Evolutionary conservation across 2,329 filamentous ascomycete species (phyloP), one percentile per base, ranked within the genome.

Genomic region (Talaromyces atroroseus): DNA sequence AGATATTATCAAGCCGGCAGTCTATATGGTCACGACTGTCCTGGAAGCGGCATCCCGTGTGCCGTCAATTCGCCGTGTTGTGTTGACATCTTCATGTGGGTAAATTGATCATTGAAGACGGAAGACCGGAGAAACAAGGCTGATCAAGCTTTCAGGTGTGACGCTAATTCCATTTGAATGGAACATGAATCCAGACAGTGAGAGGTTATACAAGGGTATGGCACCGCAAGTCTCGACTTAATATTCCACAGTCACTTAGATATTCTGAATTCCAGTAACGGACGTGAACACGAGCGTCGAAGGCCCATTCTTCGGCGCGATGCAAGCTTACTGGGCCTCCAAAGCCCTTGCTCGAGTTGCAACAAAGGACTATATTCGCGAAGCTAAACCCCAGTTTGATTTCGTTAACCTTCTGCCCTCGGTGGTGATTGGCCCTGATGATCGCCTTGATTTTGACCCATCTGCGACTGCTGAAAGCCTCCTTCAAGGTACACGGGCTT

Each of bases 291-390:
- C 26, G 3, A 49, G 36, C 5, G 20, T 54, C 18, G 21, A 16
- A 14, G 45, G 55, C 1, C 50, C 61, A 2, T 61, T 44, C 56
- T 16, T 32, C 2, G 51, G 16, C 5, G 29, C 61, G 44, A 64
- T 69, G 58, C 63, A 68, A 62, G 67, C 68, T 2, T 70, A 71
- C 45, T 62, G 61, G 24, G 64, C 64, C n/a, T 62, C 62, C 20
- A 70, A 69, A 57, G 63, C 64, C 1, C 61, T 64, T 1, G 62
- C 68, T 40, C 60, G 66, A 8, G 38, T 61, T 20, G 63, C 61
- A 2, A 67, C 65, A 2, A 61, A 61, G 12, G 38, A 60, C 36
- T 67, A 69, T 49, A 47, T 54, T 10, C 16, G 23, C 5, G 21
- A 42, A 5, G 11, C 48, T 4, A 29, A 40, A 7, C 52, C 52